Evolutionary conservation across 2,329 filamentous ascomycete genomes (phyloP).

Genomic region (Ophiocordyceps camponoti-rufipedis): DNA sequence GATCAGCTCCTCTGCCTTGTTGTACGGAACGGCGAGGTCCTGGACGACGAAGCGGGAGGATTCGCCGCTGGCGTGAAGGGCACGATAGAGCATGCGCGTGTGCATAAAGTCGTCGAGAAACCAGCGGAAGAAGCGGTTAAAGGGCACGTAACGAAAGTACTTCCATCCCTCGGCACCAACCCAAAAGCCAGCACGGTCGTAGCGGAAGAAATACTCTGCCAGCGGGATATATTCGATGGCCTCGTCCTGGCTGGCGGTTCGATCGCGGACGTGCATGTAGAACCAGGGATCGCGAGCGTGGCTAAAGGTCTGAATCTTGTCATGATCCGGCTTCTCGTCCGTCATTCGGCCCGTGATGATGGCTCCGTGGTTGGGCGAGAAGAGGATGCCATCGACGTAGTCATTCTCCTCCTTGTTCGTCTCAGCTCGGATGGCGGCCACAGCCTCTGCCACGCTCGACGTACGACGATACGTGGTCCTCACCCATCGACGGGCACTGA

Average conservation of each 20-base stretch:
- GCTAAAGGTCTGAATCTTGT: conserved; percentile 33
- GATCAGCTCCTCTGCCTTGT: conserved; percentile 31
- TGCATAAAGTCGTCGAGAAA: conserved; percentile 56
- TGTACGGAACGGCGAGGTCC: conserved; percentile 42
- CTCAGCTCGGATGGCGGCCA: conserved; percentile 29
- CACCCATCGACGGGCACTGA: conserved; percentile 42
- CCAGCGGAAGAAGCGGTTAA: conserved; percentile 46
- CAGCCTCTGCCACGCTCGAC: conserved; percentile 26
- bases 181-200: conserved; percentile 63
- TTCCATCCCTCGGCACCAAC: conserved; percentile 46
- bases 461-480: conserved; percentile 42
- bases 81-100: conserved; percentile 57
- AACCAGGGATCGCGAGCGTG: conserved; percentile 54
- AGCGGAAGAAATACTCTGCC: conserved; percentile 58
- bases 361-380: conserved; percentile 41
- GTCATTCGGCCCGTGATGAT: conserved; percentile 46
- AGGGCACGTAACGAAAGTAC: conserved; percentile 48
- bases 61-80: conserved; percentile 48
- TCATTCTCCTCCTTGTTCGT: conserved; percentile 29
- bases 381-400: conserved; percentile 60
- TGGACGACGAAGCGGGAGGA: conserved; percentile 49
- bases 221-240: conserved; percentile 42
- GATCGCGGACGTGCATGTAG: conserved; percentile 48
- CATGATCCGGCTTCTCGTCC: conserved; percentile 25
- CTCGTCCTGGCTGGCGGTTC: conserved; percentile 13